Base-by-base conservation (phyloP, 2,329 filamentous ascomycete genomes). In the Fusarium continuum region DNA sequence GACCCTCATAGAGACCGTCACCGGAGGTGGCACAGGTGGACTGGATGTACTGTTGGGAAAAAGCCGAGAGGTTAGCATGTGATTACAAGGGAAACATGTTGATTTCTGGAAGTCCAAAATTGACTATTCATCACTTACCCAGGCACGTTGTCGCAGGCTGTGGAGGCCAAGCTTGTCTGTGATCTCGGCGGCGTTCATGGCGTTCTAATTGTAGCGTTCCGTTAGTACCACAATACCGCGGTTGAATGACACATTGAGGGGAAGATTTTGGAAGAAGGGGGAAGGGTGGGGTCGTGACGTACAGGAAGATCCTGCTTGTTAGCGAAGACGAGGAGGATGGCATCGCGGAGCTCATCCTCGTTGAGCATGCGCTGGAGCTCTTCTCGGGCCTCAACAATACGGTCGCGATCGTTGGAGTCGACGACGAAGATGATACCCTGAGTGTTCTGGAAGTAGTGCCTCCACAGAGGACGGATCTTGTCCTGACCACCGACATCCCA, bases 401-500 rank as follows among this genome's bases (percentile, higher is more conserved):
- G 93, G 81, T 96, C 93, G 78, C 93, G 91, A 88, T 99, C 95
- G 83, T 97, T 97, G 84, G 91, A 94, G 84, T 99, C 95, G 78
- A 99, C 93, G 73, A 99, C 95, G 87, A 99, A 99, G 83, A 99
- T 98, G 80, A 99, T 94, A 79, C 95, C 95, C 83, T 99, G 95
- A 72, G 95, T 99, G 83, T 96, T 96, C 83, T 96, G 93, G 89
- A 98, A 99, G 86, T 99, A 99, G 83, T 98, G 95, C 85, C 95
- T 93, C 95, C 95, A 99, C 77, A 99, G 86, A 77, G 95, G 95
- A 80, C 95, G 89, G 79, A 99, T 99, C 91, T 98, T 98, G 89
- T 99, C 95, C 86, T 99, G 95, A 80, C 95, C 95, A 86, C 95
- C 95, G 77, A 99, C 95, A 85, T 98, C 95, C 95, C 95, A 99